Percentiles rank a stretch among this genome's conserved stretches.
phyloP scores from a whole-genome alignment of 1,139 yeast genomes.

The Kodamaea derodonti region DNA sequence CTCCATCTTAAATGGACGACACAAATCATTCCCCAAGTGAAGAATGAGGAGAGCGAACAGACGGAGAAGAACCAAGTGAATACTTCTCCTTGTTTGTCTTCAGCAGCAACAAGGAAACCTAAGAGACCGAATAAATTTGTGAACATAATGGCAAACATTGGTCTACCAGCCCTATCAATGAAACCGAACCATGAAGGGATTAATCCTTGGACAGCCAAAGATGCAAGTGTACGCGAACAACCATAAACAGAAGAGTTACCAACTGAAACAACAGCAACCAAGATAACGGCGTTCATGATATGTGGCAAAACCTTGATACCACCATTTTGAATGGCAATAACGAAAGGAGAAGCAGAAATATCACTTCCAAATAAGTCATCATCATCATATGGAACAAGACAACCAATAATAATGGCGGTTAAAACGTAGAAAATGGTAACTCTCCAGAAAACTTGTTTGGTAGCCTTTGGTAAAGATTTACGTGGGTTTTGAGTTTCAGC shows the following conservation, averaged over 20 bases:
- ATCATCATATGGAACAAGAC: constrained; percentile 41
- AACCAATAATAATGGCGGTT: constrained; percentile 45
- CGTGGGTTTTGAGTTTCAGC: constrained; percentile 22
- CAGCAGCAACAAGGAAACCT: constrained; percentile 55
- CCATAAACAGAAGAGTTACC: constrained; percentile 57
- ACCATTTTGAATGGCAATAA: constrained; percentile 36
- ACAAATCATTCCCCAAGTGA: constrained; percentile 54
- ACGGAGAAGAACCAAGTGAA: constrained; percentile 67
- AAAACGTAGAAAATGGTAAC: constrained; percentile 24
- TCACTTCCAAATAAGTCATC: constrained; percentile 32
- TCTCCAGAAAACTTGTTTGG: constrained; percentile 23
- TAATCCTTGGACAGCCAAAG: constrained; percentile 50
- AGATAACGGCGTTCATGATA: constrained; percentile 53
- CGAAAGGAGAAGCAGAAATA: constrained; percentile 39
- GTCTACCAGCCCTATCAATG: constrained; percentile 56
- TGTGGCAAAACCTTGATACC: constrained; percentile 41
- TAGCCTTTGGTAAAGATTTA: constrained; percentile 20
- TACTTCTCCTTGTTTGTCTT: constrained; percentile 40
- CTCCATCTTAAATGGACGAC: constrained; percentile 49
- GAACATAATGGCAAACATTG: constrained; percentile 47
- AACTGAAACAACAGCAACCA: constrained; percentile 49
- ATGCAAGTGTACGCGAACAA: constrained; percentile 51
- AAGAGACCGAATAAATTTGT: constrained; percentile 55
- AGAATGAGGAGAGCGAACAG: constrained; percentile 60
- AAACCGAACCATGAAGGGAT: constrained; percentile 45